These are phyloP conservation scores for Naganishia liquefaciens DNA, from an alignment of 1,284 basidiomycete species.

Conservation along the genomic window DNA sequence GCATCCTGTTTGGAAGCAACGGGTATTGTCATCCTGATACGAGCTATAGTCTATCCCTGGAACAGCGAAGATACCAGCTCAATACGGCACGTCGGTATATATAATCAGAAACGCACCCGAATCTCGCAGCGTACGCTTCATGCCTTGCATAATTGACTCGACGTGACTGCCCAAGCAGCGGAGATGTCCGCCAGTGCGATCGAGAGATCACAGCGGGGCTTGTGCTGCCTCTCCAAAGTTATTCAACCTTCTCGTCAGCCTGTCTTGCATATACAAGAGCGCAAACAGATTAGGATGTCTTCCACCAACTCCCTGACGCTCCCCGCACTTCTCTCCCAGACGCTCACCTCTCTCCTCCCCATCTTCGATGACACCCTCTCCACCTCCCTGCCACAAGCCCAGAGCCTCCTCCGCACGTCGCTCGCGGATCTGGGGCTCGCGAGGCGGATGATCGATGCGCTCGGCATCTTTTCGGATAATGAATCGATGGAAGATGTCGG, in stretches of 20 bases:
- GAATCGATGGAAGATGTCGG: slow-evolving; percentile 81
- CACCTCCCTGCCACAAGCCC: slow-evolving; percentile 37
- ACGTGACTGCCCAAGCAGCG: no score
- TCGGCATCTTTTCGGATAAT: slow-evolving; percentile 82
- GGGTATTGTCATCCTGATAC: slow-evolving; percentile 16
- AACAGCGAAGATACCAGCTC: no score
- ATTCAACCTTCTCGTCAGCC: not conserved
- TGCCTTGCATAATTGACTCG: no score
- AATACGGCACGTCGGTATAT: no score
- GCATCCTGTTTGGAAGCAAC: not conserved
- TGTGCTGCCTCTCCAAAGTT: no score
- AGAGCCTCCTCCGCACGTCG: slow-evolving; percentile 38
- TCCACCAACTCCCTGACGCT: slow-evolving; percentile 41
- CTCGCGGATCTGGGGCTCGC: slow-evolving; percentile 52
- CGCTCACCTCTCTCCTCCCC: slow-evolving; percentile 44
- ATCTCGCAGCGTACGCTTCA: no score
- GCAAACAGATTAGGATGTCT: slow-evolving; percentile 5
- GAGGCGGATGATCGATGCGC: slow-evolving; percentile 47
- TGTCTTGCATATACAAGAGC: not conserved
- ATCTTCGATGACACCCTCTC: slow-evolving; percentile 48
- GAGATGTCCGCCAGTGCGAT: no score
- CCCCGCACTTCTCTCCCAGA: slow-evolving; percentile 47
- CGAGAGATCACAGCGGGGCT: no score
- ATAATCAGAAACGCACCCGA: no score
- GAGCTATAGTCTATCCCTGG: no score